Base-by-base conservation (phyloP, 129 eudicot genomes). In the Arctium lappa region DNA sequence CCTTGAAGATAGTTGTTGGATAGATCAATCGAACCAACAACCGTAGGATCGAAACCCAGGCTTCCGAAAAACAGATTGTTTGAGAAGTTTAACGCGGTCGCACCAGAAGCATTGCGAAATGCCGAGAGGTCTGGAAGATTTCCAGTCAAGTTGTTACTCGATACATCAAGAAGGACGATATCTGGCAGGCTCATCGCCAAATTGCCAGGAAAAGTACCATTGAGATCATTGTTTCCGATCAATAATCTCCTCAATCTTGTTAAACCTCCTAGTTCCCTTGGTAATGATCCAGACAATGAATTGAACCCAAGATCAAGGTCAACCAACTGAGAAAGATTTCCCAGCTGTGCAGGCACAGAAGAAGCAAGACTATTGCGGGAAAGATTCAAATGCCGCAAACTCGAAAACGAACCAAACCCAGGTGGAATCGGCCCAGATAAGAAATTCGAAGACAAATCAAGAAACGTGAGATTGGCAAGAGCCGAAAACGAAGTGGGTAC, bases 1-100 rank as follows among this genome's bases (percentile, higher is more conserved):
- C 98, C 93, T 72, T 88, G 87, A 42, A 94, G 88, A 85, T 91
- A 94, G 84, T 94, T 94, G 78, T 77, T 76, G 44, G 97, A 91
- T 53, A 94, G 73, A 87, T 94, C 98, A 69, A 94, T 62, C n/a
- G 63, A 39, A 72, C 15, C 39, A 62, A 86, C 42, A 34, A 66
- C 83, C 66, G 76, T 72, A 40, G 79, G 6, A 29, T 33, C 77
- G 70, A 71, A 78, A 60, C 53, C 76, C 9, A 90, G 73, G 85
- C 73, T 86, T 82, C 98, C 97, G 71, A 84, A 94, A 38, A 91
- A 90, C 30, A 30, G 74, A 82, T 94, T 94, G 80, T 80, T 85
- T 16, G 98, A 94, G 27, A 94, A 76, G 86, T 94, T 94, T 79
- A 88, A 87, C 33, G 75, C 37, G 63, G 78, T 22, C 27, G 27